A percentile compares a stretch with the other conserved stretches of the same genome.
Evolutionary conservation across 345 rosid genomes (phyloP).

Genomic region (Sisymbrium irio): DNA sequence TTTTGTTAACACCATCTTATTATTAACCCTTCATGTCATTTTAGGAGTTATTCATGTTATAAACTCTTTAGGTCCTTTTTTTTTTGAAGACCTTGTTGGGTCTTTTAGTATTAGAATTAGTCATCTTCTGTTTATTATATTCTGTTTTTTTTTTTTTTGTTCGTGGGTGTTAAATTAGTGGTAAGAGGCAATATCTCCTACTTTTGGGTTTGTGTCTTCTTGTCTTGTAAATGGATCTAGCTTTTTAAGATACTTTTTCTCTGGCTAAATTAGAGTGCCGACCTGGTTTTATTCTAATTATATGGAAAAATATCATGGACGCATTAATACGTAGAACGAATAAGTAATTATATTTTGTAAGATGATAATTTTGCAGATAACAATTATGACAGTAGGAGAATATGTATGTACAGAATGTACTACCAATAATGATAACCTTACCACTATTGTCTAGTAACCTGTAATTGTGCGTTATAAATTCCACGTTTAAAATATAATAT

Average conservation of each 20-base stretch:
- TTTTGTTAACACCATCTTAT: not conserved
- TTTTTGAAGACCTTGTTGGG: not conserved
- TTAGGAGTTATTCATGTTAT: not conserved
- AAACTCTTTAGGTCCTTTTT: not conserved
- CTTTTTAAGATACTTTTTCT: slow-evolving; percentile 36
- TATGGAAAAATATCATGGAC: not conserved
- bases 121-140: not conserved
- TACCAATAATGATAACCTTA: not conserved
- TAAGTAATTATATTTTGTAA: not conserved
- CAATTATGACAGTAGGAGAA: not conserved
- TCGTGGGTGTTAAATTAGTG: slow-evolving; percentile 29
- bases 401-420: not conserved
- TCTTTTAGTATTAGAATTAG: not conserved
- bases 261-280: slow-evolving; percentile 21
- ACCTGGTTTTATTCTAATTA: not conserved
- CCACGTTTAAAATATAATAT: not conserved
- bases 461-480: not conserved
- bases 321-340: not conserved
- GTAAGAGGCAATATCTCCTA: slow-evolving; percentile 30
- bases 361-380: not conserved
- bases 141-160: not conserved
- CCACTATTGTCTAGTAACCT: not conserved
- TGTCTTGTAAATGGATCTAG: slow-evolving; percentile 42
- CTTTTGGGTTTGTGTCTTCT: slow-evolving; percentile 38
- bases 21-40: not conserved